Base-by-base conservation (phyloP, 164 flowering plant genomes). In the Hamamelis virginiana region DNA sequence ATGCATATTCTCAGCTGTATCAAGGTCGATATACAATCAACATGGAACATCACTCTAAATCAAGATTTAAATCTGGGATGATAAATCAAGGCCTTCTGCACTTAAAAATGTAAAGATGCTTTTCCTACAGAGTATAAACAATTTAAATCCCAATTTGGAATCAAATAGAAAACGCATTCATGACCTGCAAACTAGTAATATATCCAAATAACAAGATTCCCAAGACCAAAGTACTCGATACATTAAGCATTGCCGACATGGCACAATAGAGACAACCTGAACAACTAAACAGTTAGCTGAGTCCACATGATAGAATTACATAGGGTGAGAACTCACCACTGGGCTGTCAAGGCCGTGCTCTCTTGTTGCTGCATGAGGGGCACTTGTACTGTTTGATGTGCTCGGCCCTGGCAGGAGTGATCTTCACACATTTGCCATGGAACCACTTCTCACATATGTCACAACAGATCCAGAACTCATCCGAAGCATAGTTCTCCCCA, bases 311-410 rank as follows among this genome's bases (percentile, higher is more conserved):
- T 21, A 65, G 23, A 33, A 55, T 38, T 71, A 53, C 71, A 50
- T 18, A 46, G 25, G 67, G 53, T 59, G 70, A 71, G 61, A 68
- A 66, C 33, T 63, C 48, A 59, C 66, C 66, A 63, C 14, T 15
- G 13, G 13, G 45, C 9, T 46, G 66, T 81, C 78, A 85, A 60
- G 81, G 83, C 21, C 91, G 84, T 0, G 82, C 84, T 79, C 88
- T 85, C 82, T 89, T 91, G 85, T 86, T 90, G 85, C 86, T 87
- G 84, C 96, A 92, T 10, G 89, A 75, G 6, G 98, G 96, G 81
- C 98, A 92, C 75, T 91, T 91, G 87, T 91, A 93, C 78, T 91
- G 98, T 87, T 90, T 92, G 84, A 92, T 92, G 70, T 92, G 92
- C 80, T 90, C 94, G 21, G 97, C 97, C 65, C 83, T 82, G 1